Evolutionary conservation across 495 filamentous ascomycete species (phyloP), one percentile per base, ranked within the genome.

Genomic region (Gamarada debralockiae): DNA sequence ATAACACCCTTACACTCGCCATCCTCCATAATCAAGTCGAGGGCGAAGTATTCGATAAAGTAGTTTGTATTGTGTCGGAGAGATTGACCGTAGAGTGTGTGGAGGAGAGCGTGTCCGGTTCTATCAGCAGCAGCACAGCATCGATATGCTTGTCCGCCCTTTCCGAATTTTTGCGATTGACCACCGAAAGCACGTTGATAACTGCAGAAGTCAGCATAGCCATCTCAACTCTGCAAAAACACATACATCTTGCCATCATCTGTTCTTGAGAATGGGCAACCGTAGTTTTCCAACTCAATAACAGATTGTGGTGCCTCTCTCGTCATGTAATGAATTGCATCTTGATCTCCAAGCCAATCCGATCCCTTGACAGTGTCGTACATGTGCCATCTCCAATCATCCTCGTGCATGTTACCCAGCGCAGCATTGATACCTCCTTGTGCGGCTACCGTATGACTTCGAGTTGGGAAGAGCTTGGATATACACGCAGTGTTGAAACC

Each of bases 351-450:
- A 27, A 97, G 81, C 92, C 92, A 97, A 78, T 97, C 92, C 49
- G 89, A 95, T 62, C 92, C 92, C 77, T 97, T 97, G 56, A 97
- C 92, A 41, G 92, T 97, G 72, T 97, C 92, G 78, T 97, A 97
- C 92, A 97, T 97, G 76, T 97, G 92, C 92, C 92, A 97, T 71
- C 92, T 85, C 92, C 92, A 97, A 76, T 97, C 92, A 70, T 97
- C 92, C 72, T 78, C 76, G 73, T 82, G 75, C 77, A 80, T 80
- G 67, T 97, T 97, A 71, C 92, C 92, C 59, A 97, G 81, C 40
- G 92, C 92, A 58, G 92, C 92, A 73, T 96, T 96, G 75, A 96
- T 95, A 61, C 90, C 90, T 58, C 89, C 89, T 67, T 92, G 89
- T 25, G 92, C 92, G 42, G 92, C 92, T 63, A 97, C 92, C 17